These are phyloP conservation scores for Hamamelis virginiana DNA, from an alignment of 164 flowering plant species.

Conservation along the genomic window DNA sequence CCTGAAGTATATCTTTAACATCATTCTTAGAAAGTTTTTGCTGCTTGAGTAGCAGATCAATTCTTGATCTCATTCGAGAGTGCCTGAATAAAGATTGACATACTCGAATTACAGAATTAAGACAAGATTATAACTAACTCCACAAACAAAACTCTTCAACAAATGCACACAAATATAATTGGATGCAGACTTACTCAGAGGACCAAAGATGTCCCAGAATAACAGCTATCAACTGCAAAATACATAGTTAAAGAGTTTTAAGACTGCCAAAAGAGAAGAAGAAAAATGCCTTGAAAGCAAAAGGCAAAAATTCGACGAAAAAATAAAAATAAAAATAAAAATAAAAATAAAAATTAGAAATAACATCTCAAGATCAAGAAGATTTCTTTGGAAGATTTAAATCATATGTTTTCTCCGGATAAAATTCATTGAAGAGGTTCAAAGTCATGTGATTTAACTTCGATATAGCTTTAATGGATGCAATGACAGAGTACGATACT, in stretches of 20 bases:
- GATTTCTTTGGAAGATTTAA: too few relatives aligned
- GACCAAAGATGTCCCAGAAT: slow-evolving; percentile 97
- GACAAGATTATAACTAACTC: neutral
- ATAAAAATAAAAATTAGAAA: neutral
- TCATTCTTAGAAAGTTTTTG: slow-evolving; percentile 71
- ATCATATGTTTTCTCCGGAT: too few relatives aligned
- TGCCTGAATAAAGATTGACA: slow-evolving; percentile 42
- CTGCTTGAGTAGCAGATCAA: slow-evolving; percentile 83
- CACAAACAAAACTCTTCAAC: too few relatives aligned
- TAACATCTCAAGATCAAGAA: too few relatives aligned
- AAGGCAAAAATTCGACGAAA: too few relatives aligned
- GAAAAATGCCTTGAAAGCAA: too few relatives aligned
- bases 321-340: neutral
- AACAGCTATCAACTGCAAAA: slow-evolving; percentile 80
- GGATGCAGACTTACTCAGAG: slow-evolving; percentile 71
- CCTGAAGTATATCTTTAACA: slow-evolving; percentile 85
- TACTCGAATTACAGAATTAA: neutral
- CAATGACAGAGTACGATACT: too few relatives aligned
- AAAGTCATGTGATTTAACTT: too few relatives aligned
- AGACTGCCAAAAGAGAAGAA: neutral
- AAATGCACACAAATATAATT: neutral
- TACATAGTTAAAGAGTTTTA: slow-evolving; percentile 11
- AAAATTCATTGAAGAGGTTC: too few relatives aligned
- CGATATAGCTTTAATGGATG: too few relatives aligned
- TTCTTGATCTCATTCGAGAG: slow-evolving; percentile 74